Evolutionary conservation across 768 basidiomycete species (phyloP).

Genomic region (Trichaptum fuscoviolaceum): DNA sequence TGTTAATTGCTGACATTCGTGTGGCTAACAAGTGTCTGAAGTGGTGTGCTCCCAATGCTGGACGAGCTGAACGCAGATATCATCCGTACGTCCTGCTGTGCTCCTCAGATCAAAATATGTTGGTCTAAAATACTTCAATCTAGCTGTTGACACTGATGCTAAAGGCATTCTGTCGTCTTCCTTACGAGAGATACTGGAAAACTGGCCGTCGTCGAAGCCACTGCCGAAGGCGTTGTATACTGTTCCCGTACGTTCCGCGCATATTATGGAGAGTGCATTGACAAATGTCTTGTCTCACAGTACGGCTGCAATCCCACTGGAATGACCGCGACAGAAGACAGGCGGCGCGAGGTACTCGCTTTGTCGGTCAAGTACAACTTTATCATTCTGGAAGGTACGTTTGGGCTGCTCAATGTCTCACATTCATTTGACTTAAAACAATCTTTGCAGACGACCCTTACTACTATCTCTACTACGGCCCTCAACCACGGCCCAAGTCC

Average conservation of each 20-base stretch:
- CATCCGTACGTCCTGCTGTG: neutral
- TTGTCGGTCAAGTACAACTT: constrained; percentile 71
- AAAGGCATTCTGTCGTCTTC: constrained; percentile 59
- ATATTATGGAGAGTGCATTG: neutral
- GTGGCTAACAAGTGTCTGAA: constrained; percentile 20
- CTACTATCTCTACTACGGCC: constrained; percentile 61
- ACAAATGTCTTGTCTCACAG: constrained; percentile 26
- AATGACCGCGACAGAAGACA: constrained; percentile 62
- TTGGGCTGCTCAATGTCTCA: neutral
- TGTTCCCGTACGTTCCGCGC: constrained; percentile 59
- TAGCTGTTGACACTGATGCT: constrained; percentile 76
- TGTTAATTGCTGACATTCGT: constrained; percentile 1
- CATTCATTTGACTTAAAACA: neutral
- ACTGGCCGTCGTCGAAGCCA: constrained; percentile 67
- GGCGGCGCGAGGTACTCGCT: constrained; percentile 65
- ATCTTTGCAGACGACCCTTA: constrained; percentile 58
- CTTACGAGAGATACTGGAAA: constrained; percentile 59
- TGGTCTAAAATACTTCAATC: neutral
- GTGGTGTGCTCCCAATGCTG: constrained; percentile 65
- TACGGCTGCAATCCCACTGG: constrained; percentile 89
- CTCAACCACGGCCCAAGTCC: constrained; percentile 55
- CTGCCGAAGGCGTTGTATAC: constrained; percentile 81
- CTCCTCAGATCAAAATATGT: no score
- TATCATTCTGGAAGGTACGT: constrained; percentile 77
- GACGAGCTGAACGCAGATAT: constrained; percentile 14